Percentiles rank a stretch among this genome's conserved stretches.
Conservation (phyloP, 495 filamentous ascomycete genomes). For the Neurospora hispaniola region DNA sequence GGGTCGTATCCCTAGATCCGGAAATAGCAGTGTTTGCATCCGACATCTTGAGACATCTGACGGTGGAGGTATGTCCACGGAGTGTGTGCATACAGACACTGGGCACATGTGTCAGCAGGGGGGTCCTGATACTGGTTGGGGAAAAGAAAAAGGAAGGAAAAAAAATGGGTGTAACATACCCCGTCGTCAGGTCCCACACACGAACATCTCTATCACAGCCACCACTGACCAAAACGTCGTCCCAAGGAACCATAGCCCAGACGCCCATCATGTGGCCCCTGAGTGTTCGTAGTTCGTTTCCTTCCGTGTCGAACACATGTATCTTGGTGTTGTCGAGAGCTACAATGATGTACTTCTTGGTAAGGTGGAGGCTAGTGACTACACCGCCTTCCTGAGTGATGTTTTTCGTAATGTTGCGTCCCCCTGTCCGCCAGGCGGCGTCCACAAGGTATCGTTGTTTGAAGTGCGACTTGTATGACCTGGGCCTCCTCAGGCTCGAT, state of each 20-base stretch:
- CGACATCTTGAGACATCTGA: slow-evolving; percentile 96
- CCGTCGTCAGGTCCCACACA: slow-evolving; percentile 94
- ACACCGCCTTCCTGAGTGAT: slow-evolving; percentile 94
- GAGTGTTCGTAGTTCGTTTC: slow-evolving; percentile 75
- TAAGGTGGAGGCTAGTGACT: slow-evolving; percentile 90
- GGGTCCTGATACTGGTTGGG: neutral
- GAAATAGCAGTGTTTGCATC: slow-evolving; percentile 89
- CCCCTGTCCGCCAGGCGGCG: slow-evolving; percentile 89
- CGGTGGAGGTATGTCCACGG: slow-evolving; percentile 90
- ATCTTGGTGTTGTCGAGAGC: slow-evolving; percentile 98
- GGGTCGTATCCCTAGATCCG: slow-evolving; percentile 86
- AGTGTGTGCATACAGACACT: slow-evolving; percentile 69
- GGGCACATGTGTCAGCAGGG: slow-evolving; percentile 13
- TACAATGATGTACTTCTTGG: slow-evolving; percentile 91
- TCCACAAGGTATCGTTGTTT: slow-evolving; percentile 96
- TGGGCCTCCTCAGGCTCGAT: slow-evolving; percentile 25
- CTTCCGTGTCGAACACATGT: slow-evolving; percentile 91
- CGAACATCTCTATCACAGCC: slow-evolving; percentile 94
- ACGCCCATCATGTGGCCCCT: slow-evolving; percentile 98
- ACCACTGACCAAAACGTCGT: slow-evolving; percentile 87
- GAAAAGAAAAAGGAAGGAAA: neutral
- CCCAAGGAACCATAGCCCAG: slow-evolving; percentile 99
- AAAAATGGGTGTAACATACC: slow-evolving; percentile 44
- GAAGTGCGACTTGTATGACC: slow-evolving; percentile 89
- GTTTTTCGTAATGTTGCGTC: slow-evolving; percentile 62